Conservation (phyloP, 441 rosid genomes). For the Pelargonium citronellum region DNA sequence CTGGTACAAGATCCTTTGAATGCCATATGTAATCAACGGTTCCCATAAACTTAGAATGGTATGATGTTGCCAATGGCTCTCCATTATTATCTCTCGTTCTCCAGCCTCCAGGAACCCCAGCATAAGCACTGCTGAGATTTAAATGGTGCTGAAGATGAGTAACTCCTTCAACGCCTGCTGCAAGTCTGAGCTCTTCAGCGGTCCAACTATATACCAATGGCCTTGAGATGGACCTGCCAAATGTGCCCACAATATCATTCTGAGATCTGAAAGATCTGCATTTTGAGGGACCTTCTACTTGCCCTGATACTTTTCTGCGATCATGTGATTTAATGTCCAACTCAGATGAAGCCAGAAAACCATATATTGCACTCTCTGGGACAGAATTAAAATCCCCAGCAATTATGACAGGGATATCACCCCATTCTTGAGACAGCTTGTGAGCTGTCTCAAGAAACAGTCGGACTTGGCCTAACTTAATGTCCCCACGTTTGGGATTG, state of each 20-base stretch:
- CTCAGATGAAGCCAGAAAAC: conserved; percentile 74
- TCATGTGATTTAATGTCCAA: conserved; percentile 57
- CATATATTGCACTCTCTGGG: conserved; percentile 92
- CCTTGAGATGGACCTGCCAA: conserved; percentile 29
- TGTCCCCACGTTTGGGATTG: conserved; percentile 88
- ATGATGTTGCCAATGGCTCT: conserved; percentile 88
- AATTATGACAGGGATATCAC: conserved; percentile 68
- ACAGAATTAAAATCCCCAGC: conserved; percentile 86
- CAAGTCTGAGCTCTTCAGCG: conserved; percentile 62
- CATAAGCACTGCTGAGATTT: conserved; percentile 73
- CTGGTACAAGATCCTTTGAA: conserved; percentile 63
- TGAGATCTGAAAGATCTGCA: conserved; percentile 29
- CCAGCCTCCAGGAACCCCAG: conserved; percentile 53
- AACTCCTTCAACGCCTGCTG: conserved; percentile 51
- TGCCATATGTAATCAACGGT: conserved; percentile 98
- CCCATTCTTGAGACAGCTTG: conserved; percentile 75
- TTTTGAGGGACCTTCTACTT: conserved; percentile 31
- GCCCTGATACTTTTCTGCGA: conserved; percentile 72
- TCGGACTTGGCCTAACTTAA: conserved; percentile 89
- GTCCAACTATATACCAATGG: conserved; percentile 46
- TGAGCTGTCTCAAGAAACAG: conserved; percentile 71
- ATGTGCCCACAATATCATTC: conserved; percentile 16
- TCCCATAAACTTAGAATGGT: conserved; percentile 70
- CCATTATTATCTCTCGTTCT: conserved; percentile 55
- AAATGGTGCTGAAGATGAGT: conserved; percentile 57